Evolutionary conservation across 108 stramenopile genomes (phyloP).

Genomic region (Cyclotella cryptica): DNA sequence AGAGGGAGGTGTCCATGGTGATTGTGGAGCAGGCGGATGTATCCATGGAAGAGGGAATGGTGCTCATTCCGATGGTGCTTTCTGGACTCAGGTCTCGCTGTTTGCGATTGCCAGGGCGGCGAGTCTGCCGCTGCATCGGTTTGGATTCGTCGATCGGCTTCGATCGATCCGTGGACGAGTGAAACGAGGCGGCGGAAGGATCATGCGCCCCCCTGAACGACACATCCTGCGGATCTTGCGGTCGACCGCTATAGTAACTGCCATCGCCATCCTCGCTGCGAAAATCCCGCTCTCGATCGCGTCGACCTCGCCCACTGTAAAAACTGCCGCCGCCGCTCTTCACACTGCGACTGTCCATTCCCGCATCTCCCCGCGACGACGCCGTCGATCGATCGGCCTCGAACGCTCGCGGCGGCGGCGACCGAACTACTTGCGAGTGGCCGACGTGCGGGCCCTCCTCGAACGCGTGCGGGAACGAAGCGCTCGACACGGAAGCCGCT

Average conservation of each 20-base stretch:
- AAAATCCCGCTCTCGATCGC: not conserved
- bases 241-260: not conserved
- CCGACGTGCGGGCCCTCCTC: not conserved
- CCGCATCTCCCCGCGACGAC: not conserved
- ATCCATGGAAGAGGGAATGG: not conserved
- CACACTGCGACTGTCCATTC: not conserved
- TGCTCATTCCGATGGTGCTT: slow-evolving; percentile 13
- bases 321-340: not conserved
- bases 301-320: slow-evolving; percentile 7
- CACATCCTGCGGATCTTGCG: not conserved
- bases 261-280: not conserved
- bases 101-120: not conserved
- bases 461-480: not conserved
- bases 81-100: slow-evolving; percentile 1
- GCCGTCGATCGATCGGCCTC: too few species aligned
- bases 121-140: not conserved
- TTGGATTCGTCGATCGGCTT: not conserved
- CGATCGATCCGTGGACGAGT: not conserved
- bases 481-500: not conserved
- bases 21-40: slow-evolving; percentile 9
- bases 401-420: too few species aligned
- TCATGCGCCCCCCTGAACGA: not conserved
- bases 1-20: slow-evolving; percentile 12
- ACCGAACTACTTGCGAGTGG: too few species aligned
- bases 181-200: slow-evolving; percentile 7